Base-by-base conservation (phyloP, 495 filamentous ascomycete species). In the Lepidopterella palustris region DNA sequence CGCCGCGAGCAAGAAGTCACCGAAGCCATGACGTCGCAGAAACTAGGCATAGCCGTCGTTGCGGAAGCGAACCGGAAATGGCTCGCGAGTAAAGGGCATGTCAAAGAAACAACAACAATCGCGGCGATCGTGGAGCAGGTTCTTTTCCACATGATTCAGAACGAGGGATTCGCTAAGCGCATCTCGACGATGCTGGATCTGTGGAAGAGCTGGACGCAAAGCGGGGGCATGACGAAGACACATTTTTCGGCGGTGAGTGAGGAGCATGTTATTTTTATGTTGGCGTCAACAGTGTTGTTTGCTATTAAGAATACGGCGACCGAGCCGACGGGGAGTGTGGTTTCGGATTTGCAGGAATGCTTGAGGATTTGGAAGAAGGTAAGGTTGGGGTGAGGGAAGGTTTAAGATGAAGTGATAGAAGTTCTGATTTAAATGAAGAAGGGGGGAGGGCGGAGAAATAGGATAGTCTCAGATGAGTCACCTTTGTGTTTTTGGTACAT, bases 261-360 rank as follows among this genome's bases (percentile, higher is more conserved):
- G 24, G 68, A 78, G 9, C 68, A 72, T 53, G 63, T 72, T 9
- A 58, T 68, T 5, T 85, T 85, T 68, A 77, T 78, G 11, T 73
- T 80, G 55, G 81, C 80, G 11, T 77, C 77, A 32, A 64, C 82
- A 24, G 53, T 85, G 23, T 64, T 85, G 18, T 76, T 78, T 8
- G 45, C 81, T 25, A 73, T 86, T 23, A 73, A 74, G 62, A 77
- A 78, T 31, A 76, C 76, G 0, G 72, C 76, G 6, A 72, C 60
- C 8, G 76, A 76, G 23, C 68, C 74, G 20, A 78, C 78, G 59
- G 81, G 80, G 20, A 78, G 76, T 15, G 55, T 85, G 31, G 77
- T 81, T 21, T 72, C 79, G 70, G 82, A 87, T 62, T 67, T 86
- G 68, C 80, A 84, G 67, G 83, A 86, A 59, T 85, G 82, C 59